Evolutionary conservation across 1,139 yeast genomes (phyloP), one percentile per base, ranked within the genome.

Genomic region (Candida albicans): DNA sequence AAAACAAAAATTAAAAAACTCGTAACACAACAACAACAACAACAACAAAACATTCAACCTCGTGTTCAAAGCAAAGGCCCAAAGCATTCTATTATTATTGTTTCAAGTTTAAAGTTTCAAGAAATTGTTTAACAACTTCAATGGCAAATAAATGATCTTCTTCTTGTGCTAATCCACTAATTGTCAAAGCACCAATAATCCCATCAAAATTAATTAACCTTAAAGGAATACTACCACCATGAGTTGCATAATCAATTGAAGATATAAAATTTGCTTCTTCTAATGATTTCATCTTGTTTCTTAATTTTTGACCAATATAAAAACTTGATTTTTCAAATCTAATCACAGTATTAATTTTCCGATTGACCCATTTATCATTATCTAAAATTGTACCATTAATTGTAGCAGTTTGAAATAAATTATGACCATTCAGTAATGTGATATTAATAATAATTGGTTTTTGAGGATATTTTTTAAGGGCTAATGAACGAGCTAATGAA

Each of bases 181-280:
- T 72, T n/a, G 84, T 79, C 39, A 81, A 65, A 2, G 80, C 75
- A 1, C 77, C 88, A 32, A 79, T 66, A 25, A 79, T 64, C 15
- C 73, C 70, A 50, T 73, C 81, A 33, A 65, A 57, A 25, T 68
- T 67, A 10, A 61, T 58, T 13, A 79, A 65, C 40, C 73, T 68
- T 39, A 82, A 62, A 2, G 87, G 86, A 42, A 81, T 73, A 42
- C 81, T 79, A 36, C 87, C 87, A 9, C 87, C 88, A 52, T 81
- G 86, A 40, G 71, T 61, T 9, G 85, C 81, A 53, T 69, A 81
- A n/a, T 79, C 82, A 25, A 53, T 49, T 14, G 74, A 65, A 22
- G 72, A 64, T 30, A 71, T 56, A 50, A 65, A 73, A 47, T 69
- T 67, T n/a, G 72, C 74, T 14, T 70, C 70, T 41, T 66, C 72